phyloP scores from a whole-genome alignment of 441 rosid species.

The Mallotus repandus region DNA sequence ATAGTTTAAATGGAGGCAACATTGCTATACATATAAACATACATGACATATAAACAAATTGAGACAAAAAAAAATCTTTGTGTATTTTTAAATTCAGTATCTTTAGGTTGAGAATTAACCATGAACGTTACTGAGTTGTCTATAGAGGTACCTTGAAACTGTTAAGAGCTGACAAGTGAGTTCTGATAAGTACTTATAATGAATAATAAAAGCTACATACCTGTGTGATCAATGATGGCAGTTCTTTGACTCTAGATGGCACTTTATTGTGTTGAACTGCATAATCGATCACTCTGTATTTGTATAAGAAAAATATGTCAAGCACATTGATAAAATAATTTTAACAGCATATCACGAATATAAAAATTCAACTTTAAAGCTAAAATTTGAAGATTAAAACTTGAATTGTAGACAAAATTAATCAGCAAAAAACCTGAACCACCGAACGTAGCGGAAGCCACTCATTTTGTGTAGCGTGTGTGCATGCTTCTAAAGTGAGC shows the following conservation, averaged over 20 bases:
- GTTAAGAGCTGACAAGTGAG: no score
- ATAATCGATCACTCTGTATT: slow-evolving; percentile 4
- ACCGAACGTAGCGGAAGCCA: slow-evolving; percentile 80
- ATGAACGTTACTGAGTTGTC: no score
- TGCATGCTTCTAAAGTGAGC: slow-evolving; percentile 93
- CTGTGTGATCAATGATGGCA: neutral
- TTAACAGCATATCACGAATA: no score
- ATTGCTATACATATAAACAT: neutral
- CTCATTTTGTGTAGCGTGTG: slow-evolving; percentile 96
- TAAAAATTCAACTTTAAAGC: neutral
- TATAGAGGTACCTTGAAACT: no score
- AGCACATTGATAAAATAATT: neutral
- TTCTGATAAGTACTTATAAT: no score
- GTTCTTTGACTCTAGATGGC: neutral
- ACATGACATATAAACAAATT: neutral
- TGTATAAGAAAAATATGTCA: neutral
- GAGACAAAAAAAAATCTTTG: no score
- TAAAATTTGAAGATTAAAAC: neutral
- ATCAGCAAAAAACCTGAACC: slow-evolving; percentile 44
- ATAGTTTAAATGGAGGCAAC: neutral
- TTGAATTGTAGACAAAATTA: neutral
- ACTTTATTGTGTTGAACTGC: neutral
- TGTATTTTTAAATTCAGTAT: no score
- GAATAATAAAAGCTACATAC: neutral
- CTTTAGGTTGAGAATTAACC: no score